Evolutionary conservation across 73 alveolate species (phyloP), one percentile per base, ranked within the genome.

Genomic region (Loxodes magnus): DNA sequence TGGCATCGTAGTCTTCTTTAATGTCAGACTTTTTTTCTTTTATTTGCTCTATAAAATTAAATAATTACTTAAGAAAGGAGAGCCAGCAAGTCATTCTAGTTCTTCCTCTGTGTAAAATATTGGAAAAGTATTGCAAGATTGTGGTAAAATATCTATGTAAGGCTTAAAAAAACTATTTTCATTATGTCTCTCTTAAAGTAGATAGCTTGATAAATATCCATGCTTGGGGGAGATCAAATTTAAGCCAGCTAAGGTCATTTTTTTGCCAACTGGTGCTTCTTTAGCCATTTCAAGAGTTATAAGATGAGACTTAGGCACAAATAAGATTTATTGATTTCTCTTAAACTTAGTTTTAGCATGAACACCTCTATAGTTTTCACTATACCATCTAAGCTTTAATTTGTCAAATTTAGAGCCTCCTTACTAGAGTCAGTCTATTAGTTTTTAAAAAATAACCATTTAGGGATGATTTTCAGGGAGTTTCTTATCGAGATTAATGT

Each of bases 221-320:
- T 91, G 98, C 75, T 91, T 88, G 5, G 98, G 98, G 38, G 97
- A 83, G 26, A 87, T 79, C 62, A 91, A 63, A 46, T 87, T 84
- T 49, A 87, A 51, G 39, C 74, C 82, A 35, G 79, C 63, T 2
- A 71, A 68, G 50, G 82, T 69, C 77, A 90, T 90, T 69, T 87
- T 78, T 65, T 66, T 57, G 14, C 97, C 96, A 20, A 82, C 60
- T 5, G 82, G 71, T 28, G 91, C 67, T 30, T 60, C 88, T 43
- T 79, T 67, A 4, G 96, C 97, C 92, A 87, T 73, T 51, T 91
- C 97, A 16, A 91, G 79, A 5, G 98, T 82, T 35, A 91, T 91
- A 52, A 91, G 62, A 52, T 85, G 88, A 23, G 87, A 77, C 56
- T 79, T 82, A 4, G 98, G 97, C 26, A 91, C 76, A 25, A 73